A percentile compares a stretch with the other conserved stretches of the same genome.
Evolutionary conservation across 1,284 basidiomycete genomes (phyloP).

Genomic region (Neolentinus lepideus): DNA sequence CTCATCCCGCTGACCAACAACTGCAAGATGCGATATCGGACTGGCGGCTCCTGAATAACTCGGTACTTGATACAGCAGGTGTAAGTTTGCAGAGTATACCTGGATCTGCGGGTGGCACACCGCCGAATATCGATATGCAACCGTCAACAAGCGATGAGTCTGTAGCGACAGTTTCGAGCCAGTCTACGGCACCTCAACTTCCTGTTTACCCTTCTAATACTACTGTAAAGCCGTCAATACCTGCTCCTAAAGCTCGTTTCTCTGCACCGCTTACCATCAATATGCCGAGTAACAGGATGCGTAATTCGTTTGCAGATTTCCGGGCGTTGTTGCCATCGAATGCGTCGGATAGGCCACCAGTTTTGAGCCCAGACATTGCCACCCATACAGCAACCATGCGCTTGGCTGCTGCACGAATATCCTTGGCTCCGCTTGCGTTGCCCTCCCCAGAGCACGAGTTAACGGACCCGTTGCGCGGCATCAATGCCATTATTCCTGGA

Average conservation of each 20-base stretch:
- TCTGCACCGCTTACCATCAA: not conserved
- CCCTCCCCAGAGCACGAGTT: constrained; percentile 86
- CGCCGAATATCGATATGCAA: not conserved
- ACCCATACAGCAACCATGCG: constrained; percentile 80
- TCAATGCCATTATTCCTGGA: constrained; percentile 62
- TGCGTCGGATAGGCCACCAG: constrained; percentile 20
- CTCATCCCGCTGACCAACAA: not conserved
- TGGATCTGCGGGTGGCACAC: not conserved
- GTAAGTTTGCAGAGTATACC: not conserved
- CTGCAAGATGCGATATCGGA: not conserved
- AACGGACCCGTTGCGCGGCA: constrained; percentile 75
- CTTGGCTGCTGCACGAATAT: constrained; percentile 69
- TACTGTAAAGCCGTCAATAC: not conserved
- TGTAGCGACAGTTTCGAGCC: not conserved
- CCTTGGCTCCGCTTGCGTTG: constrained; percentile 71
- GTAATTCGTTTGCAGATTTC: constrained; percentile 50
- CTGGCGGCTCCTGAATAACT: not conserved
- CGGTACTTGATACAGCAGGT: not conserved
- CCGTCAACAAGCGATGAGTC: not conserved
- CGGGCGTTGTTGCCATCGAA: constrained; percentile 23
- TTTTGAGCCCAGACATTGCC: constrained; percentile 36
- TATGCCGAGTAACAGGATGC: constrained; percentile 19
- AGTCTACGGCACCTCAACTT: not conserved
- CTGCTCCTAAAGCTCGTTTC: not conserved
- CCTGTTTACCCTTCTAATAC: not conserved